Percentiles rank a stretch among this genome's conserved stretches.
phyloP scores from a whole-genome alignment of 768 basidiomycete genomes.

The Psilocybe sp. region DNA sequence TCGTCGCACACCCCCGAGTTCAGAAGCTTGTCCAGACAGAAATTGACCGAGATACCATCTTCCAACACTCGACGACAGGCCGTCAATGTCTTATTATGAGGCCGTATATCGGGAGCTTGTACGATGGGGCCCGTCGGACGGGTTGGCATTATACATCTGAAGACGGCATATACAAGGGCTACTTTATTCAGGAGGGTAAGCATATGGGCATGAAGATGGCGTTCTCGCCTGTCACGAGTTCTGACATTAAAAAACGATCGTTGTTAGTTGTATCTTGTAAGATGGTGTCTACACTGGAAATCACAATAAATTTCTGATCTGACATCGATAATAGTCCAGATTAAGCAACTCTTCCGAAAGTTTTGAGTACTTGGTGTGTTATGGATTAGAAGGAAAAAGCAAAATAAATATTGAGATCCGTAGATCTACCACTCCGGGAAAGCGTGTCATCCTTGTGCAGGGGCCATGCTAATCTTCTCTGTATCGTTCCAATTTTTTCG shows the following conservation, averaged over 20 bases:
- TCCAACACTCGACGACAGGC: too few species aligned
- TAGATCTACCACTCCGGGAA: slow-evolving; percentile 84
- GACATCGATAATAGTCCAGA: too few species aligned
- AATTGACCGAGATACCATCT: too few species aligned
- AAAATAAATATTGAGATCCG: slow-evolving; percentile 54
- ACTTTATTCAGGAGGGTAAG: slow-evolving; percentile 27
- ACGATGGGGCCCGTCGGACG: neutral
- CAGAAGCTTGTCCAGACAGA: too few species aligned
- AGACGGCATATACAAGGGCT: slow-evolving; percentile 28
- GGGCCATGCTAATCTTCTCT: slow-evolving; percentile 99
- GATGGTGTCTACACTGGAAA: too few species aligned
- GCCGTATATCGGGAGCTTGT: slow-evolving; percentile 6
- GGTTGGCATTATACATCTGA: slow-evolving; percentile 3
- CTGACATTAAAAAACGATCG: neutral
- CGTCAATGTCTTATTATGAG: too few species aligned
- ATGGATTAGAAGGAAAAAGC: neutral
- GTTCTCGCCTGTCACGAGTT: neutral
- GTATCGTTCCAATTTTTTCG: slow-evolving; percentile 99
- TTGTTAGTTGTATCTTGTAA: neutral
- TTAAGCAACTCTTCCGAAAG: too few species aligned
- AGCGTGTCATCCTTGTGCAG: slow-evolving; percentile 99
- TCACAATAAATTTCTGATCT: too few species aligned
- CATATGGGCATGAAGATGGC: slow-evolving; percentile 2
- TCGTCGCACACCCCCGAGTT: too few species aligned
- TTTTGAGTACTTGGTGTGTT: too few species aligned